Base-by-base conservation (phyloP, 441 rosid species). In the Pelargonium myrrhifolium region DNA sequence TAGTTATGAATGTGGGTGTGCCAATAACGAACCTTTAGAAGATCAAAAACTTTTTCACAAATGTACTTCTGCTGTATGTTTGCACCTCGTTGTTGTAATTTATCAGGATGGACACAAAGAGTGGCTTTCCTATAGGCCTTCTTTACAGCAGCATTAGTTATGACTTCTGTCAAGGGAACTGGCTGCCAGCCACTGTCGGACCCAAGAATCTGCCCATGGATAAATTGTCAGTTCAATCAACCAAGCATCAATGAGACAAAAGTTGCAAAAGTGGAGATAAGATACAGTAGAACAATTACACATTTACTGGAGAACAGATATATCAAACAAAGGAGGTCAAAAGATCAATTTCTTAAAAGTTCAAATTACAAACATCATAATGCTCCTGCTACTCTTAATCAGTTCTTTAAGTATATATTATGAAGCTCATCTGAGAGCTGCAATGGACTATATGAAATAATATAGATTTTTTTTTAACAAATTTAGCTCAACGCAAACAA, bases 81-180 rank as follows among this genome's bases (percentile, higher is more conserved):
- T 15, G 97, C 97, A 55, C 97, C 92, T 28, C 96, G 77, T 75
- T 91, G 97, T 64, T 91, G 97, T 74, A 94, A 78, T 82, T 94
- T 91, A 76, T 91, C 97, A 0, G 96, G 97, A 83, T 94, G 97
- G 77, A 94, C 96, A 71, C 92, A 89, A 1, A 93, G 96, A 24
- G 97, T 94, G 65, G 97, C 97, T 84, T 91, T 91, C 83, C 96
- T 85, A 76, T 89, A 91, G 78, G 96, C 97, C 80, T 82, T 83
- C 86, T 94, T 94, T 62, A 91, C 95, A 3, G 96, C 99, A 72
- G 89, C 92, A 31, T 96, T 81, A 45, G 96, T 89, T 79, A 94
- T 91, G 0, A 93, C 97, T 77, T 91, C 99, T 21, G 96, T 93
- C 71, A 93, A 75, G 0, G 96, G 99, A 74, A 93, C 56, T 20